Evolutionary conservation across 352 stramenopile genomes (phyloP).

Genomic region (Phytophthora capsici): DNA sequence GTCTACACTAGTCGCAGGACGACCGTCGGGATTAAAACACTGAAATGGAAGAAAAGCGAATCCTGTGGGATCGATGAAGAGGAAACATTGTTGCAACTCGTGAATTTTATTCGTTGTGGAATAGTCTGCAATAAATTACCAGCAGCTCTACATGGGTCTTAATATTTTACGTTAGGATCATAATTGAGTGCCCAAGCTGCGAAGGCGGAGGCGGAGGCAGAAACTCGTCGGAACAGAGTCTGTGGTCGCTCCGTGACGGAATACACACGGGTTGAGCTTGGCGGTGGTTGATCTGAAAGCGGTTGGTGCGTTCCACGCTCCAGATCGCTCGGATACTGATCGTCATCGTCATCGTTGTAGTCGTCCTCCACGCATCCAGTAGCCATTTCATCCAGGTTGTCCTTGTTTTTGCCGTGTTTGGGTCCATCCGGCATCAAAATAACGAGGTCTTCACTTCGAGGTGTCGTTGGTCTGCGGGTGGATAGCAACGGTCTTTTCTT

Average conservation of each 20-base stretch:
- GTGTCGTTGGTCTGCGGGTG: slow-evolving; percentile 26
- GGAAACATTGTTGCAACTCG: neutral
- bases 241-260: slow-evolving; percentile 36
- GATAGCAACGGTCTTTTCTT: slow-evolving; percentile 42
- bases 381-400: slow-evolving; percentile 29
- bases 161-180: slow-evolving; percentile 39
- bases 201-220: slow-evolving; percentile 37
- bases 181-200: slow-evolving; percentile 44
- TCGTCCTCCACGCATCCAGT: slow-evolving; percentile 26
- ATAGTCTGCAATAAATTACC: no score
- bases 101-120: no score
- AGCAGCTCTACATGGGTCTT: no score
- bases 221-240: slow-evolving; percentile 38
- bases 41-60: slow-evolving; percentile 28
- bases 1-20: slow-evolving; percentile 9
- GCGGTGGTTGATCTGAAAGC: slow-evolving; percentile 19
- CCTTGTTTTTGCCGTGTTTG: slow-evolving; percentile 8
- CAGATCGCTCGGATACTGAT: slow-evolving; percentile 28
- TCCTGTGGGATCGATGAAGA: slow-evolving; percentile 29
- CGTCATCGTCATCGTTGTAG: slow-evolving; percentile 34
- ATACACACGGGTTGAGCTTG: slow-evolving; percentile 29
- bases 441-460: slow-evolving; percentile 46
- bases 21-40: slow-evolving; percentile 17
- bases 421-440: slow-evolving; percentile 31
- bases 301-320: slow-evolving; percentile 12